These are phyloP conservation scores for Erodium texanum DNA, from an alignment of 441 rosid genomes.

Conservation along the genomic window DNA sequence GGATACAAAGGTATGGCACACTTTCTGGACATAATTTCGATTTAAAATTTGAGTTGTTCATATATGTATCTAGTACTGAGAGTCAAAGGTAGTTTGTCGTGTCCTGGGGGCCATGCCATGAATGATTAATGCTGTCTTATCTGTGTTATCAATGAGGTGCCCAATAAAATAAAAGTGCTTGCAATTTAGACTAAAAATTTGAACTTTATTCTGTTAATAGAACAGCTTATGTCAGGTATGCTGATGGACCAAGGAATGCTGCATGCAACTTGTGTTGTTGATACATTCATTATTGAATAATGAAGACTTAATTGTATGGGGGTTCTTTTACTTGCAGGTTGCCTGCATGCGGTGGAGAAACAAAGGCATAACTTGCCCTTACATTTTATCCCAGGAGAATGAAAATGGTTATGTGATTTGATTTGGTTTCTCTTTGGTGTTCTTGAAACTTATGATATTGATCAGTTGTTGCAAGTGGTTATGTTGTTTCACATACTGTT, in stretches of 20 bases:
- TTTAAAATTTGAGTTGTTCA: neutral
- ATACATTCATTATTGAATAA: slow-evolving; percentile 2
- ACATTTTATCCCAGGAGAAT: neutral
- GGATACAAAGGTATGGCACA: neutral
- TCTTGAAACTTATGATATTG: slow-evolving; percentile 4
- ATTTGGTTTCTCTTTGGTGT: neutral
- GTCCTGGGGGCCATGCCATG: slow-evolving; percentile 4
- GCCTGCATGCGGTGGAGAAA: slow-evolving; percentile 10
- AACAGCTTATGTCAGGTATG: neutral
- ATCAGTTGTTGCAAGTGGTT: neutral
- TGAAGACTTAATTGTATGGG: slow-evolving; percentile 5
- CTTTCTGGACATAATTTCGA: no score
- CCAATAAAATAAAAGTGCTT: neutral
- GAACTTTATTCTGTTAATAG: neutral
- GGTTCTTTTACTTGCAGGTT: slow-evolving; percentile 10
- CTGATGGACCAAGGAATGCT: neutral
- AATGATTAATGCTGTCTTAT: slow-evolving; percentile 1
- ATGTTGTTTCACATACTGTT: neutral
- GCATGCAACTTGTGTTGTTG: neutral
- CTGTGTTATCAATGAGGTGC: neutral
- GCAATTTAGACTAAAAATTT: neutral
- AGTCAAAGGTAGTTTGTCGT: slow-evolving; percentile 2
- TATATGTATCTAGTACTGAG: neutral
- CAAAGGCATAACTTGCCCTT: neutral
- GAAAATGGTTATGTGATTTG: neutral